Evolutionary conservation across 192 early-diverging fungal species (phyloP).

Genomic region (Coemansia sp.): DNA sequence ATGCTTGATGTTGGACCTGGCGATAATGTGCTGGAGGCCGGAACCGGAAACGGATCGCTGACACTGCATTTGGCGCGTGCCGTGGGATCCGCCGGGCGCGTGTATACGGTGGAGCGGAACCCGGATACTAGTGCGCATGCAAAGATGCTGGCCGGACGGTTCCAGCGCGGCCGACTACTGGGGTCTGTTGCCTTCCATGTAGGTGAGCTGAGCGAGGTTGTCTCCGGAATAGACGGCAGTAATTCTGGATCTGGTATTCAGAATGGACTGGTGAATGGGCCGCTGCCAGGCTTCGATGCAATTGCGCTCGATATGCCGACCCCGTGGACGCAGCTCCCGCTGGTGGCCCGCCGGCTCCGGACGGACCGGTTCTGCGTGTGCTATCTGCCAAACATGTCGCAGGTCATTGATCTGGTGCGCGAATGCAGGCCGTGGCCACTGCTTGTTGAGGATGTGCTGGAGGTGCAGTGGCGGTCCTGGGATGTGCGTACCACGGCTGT

Average conservation of each 20-base stretch:
- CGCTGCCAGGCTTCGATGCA: constrained; percentile 16
- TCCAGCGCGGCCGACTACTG: constrained; percentile 55
- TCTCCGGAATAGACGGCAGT: constrained; percentile 2
- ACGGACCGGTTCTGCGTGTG: constrained; percentile 39
- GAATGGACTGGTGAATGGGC: too few relatives aligned
- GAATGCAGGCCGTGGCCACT: constrained; percentile 24
- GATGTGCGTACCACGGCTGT: constrained; percentile 35
- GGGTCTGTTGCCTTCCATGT: constrained; percentile 49
- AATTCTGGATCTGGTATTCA: too few relatives aligned
- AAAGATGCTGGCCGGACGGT: constrained; percentile 48
- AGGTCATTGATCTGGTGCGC: constrained; percentile 42
- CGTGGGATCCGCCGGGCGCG: constrained; percentile 33
- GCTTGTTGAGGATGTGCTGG: constrained; percentile 40
- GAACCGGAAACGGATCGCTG: constrained; percentile 68
- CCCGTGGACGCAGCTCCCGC: constrained; percentile 46
- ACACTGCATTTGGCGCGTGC: constrained; percentile 64
- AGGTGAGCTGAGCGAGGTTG: constrained; percentile 29
- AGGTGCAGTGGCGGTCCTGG: constrained; percentile 48
- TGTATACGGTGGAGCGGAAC: constrained; percentile 61
- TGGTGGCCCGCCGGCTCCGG: constrained; percentile 18
- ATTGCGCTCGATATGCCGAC: constrained; percentile 48
- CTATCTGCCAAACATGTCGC: constrained; percentile 50
- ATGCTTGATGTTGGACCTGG: constrained; percentile 61
- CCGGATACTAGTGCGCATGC: constrained; percentile 53
- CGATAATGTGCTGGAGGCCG: constrained; percentile 64